Percentiles rank a stretch among this genome's conserved stretches.
Conservation (phyloP, 805 yeast genomes). For the Nakazawaea siamensis region DNA sequence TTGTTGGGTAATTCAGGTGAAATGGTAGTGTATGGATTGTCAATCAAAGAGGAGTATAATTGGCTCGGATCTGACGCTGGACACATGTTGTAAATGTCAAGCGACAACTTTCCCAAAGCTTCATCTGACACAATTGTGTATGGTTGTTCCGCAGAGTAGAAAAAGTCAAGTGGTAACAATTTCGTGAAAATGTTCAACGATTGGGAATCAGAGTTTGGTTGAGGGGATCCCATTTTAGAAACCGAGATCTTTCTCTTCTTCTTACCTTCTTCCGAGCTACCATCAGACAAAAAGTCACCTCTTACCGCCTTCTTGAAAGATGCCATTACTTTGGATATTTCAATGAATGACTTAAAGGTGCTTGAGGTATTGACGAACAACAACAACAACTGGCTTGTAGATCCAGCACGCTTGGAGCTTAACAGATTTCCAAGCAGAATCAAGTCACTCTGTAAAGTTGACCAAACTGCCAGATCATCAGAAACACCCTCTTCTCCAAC, state of each 20-base stretch:
- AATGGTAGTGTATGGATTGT: conserved; percentile 27
- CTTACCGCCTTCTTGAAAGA: conserved; percentile 32
- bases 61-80: conserved; percentile 21
- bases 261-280: conserved; percentile 11
- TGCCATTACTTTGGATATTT: conserved; percentile 37
- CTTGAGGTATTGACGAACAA: conserved; percentile 39
- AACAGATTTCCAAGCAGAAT: not conserved
- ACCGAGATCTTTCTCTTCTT: conserved; percentile 17
- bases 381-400: conserved; percentile 32
- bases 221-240: not conserved
- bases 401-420: not conserved
- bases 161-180: conserved; percentile 30
- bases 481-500: not conserved
- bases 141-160: conserved; percentile 26
- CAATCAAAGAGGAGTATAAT: conserved; percentile 13
- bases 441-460: not conserved
- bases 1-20: conserved; percentile 33
- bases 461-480: not conserved
- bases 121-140: conserved; percentile 23
- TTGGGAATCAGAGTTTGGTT: not conserved
- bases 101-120: conserved; percentile 34
- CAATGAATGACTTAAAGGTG: conserved; percentile 35
- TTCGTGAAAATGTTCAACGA: conserved; percentile 23
- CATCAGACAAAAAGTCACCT: conserved; percentile 13
- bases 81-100: conserved; percentile 51